Base-by-base conservation (phyloP, 169 alveolate species). In the Eimeria zaria region DNA sequence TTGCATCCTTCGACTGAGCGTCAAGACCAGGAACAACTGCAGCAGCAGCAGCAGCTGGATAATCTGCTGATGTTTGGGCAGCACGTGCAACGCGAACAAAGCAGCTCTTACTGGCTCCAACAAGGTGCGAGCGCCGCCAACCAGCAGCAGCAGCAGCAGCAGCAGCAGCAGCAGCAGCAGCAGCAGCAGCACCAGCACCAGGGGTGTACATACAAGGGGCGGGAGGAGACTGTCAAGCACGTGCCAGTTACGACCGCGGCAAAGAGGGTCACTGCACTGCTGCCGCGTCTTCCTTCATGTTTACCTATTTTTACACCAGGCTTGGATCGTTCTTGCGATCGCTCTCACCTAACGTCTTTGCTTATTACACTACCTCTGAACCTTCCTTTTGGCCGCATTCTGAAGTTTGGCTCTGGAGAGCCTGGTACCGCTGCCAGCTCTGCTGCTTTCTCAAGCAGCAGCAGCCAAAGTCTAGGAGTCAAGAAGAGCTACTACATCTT, bases 401-500 rank as follows among this genome's bases (percentile, higher is more conserved):
- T 91, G 39, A 91, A 91, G 64, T 80, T 91, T 33, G 96, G 96
- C 55, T 69, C 78, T 24, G 85, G 91, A 12, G 67, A 64, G 30
- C 60, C 67, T 46, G 71, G 76, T 8, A 44, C 87, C n/a, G 58
- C 69, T 53, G 73, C 83, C 55, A 46, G 11, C 69, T 22, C 58
- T 39, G 48, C 51, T 62, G 83, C 67, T 44, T 67, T 76, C 18
- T 39, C 74, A 55, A 83, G 51, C 69, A 51, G 24, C 74, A 83
- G 91, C 76, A 83, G 76, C 91, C 91, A 83, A 48, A 83, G 91
- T 18, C 91, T 91, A 36, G 96, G 92, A 14, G 96, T 85, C 39
- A 91, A 91, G 64, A 91, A 91, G 73, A 91, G 96, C 76, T 91
- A 91, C 85, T 91, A 78, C 85, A 76, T 85, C 84, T 91, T 91